phyloP scores from a whole-genome alignment of 2,329 filamentous ascomycete genomes.

The Gyromitra esculenta region DNA sequence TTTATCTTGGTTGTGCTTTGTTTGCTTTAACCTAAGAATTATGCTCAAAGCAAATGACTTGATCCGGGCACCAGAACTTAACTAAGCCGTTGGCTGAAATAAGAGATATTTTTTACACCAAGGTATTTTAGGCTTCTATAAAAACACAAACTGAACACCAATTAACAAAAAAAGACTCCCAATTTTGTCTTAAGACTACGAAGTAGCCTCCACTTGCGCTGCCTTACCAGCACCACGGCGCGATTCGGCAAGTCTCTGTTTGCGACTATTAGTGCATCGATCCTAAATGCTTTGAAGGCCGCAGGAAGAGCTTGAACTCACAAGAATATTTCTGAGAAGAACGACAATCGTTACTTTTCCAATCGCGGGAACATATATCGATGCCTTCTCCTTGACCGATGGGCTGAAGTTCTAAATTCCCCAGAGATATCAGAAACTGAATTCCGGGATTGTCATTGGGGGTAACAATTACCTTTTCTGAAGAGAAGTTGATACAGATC shows the following conservation, averaged over 20 bases:
- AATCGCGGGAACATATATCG: conserved; percentile 95
- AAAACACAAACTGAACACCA: conserved; percentile 4
- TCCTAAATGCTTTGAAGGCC: neutral
- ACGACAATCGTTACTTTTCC: conserved; percentile 98
- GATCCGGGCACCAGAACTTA: too few relatives aligned
- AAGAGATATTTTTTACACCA: neutral
- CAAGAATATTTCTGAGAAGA: conserved; percentile 85
- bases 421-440: neutral
- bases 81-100: neutral
- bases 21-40: too few relatives aligned
- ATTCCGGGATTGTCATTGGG: neutral
- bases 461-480: conserved; percentile 71
- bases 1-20: too few relatives aligned
- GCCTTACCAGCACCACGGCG: conserved; percentile 9
- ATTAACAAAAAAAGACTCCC: neutral
- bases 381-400: conserved; percentile 91
- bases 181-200: neutral
- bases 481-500: conserved; percentile 99
- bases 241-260: conserved; percentile 26
- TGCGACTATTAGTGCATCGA: neutral
- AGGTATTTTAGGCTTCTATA: conserved; percentile 12
- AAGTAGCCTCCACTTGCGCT: conserved; percentile 2
- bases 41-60: too few relatives aligned
- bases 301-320: conserved; percentile 60
- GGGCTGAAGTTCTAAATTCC: conserved; percentile 78